A percentile compares a stretch with the other conserved stretches of the same genome.
Evolutionary conservation across 73 alveolate species (phyloP).

Genomic region (Uronychia setigera): DNA sequence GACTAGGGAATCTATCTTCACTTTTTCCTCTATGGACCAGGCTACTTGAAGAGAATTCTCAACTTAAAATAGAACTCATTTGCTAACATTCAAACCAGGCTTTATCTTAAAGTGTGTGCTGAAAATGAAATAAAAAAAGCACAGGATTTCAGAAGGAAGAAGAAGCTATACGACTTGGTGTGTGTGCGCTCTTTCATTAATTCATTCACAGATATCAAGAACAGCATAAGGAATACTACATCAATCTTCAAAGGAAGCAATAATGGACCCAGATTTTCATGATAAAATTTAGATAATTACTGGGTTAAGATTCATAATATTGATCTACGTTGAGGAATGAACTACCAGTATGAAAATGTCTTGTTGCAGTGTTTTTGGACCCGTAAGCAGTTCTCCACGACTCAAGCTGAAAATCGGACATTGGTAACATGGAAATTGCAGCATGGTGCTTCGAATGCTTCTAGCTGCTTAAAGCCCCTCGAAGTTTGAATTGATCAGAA

Average conservation of each 20-base stretch:
- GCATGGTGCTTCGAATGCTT: not conserved
- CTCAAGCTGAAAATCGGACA: slow-evolving; percentile 17
- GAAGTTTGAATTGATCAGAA: no score
- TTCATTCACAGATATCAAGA: slow-evolving; percentile 6
- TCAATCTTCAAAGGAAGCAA: not conserved
- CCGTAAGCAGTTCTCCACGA: slow-evolving; percentile 8
- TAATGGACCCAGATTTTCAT: not conserved
- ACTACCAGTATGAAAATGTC: slow-evolving; percentile 6
- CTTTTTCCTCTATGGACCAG: no score
- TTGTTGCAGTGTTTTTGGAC: slow-evolving; percentile 1
- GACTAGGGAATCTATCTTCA: no score
- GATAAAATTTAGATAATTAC: not conserved
- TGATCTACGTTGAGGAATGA: not conserved
- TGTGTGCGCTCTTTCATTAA: slow-evolving; percentile 13
- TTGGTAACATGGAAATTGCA: not conserved
- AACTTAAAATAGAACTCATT: not conserved
- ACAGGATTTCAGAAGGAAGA: not conserved
- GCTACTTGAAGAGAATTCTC: not conserved
- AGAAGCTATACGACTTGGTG: slow-evolving; percentile 3
- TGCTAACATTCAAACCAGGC: slow-evolving; percentile 1
- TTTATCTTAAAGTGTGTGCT: slow-evolving; percentile 10
- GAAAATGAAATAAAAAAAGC: slow-evolving; percentile 22
- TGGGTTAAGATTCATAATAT: not conserved
- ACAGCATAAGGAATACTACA: not conserved
- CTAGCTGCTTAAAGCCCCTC: no score